Evolutionary conservation across 140 eudicot species (phyloP).

Genomic region (Senecio squalidus): DNA sequence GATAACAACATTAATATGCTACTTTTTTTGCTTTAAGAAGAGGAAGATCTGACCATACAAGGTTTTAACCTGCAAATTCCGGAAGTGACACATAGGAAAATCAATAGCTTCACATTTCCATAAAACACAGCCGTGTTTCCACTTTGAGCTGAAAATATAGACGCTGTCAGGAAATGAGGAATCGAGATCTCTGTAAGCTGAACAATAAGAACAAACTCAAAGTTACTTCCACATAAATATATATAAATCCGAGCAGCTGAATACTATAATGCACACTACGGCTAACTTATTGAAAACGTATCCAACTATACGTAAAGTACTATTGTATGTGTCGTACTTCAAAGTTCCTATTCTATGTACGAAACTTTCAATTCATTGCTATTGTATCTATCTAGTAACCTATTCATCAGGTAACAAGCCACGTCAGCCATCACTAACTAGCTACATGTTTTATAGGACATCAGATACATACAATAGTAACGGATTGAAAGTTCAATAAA

Average conservation of each 20-base stretch:
- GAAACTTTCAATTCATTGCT: too few species aligned
- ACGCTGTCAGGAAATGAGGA: constrained; percentile 96
- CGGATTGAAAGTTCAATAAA: not conserved
- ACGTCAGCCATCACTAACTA: not conserved
- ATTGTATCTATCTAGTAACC: too few species aligned
- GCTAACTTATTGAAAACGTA: too few species aligned
- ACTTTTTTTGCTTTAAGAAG: constrained; percentile 18
- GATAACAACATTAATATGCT: not conserved
- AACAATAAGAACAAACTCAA: constrained; percentile 24
- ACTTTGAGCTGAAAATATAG: constrained; percentile 96
- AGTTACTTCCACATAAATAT: too few species aligned
- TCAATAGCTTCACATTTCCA: constrained; percentile 62
- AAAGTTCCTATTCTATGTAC: too few species aligned
- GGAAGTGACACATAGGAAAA: constrained; percentile 60
- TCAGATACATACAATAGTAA: too few species aligned
- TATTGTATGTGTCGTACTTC: too few species aligned
- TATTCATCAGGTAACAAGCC: not conserved
- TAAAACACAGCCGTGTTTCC: constrained; percentile 51
- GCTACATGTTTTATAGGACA: not conserved
- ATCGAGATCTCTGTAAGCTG: constrained; percentile 94
- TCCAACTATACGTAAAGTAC: too few species aligned
- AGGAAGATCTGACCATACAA: constrained; percentile 66
- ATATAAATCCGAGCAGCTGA: too few species aligned
- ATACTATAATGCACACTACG: too few species aligned
- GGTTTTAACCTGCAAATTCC: constrained; percentile 92